These are phyloP conservation scores for Apophysomyces trapeziformis DNA, from an alignment of 371 early-diverging fungal genomes.

Conservation along the genomic window DNA sequence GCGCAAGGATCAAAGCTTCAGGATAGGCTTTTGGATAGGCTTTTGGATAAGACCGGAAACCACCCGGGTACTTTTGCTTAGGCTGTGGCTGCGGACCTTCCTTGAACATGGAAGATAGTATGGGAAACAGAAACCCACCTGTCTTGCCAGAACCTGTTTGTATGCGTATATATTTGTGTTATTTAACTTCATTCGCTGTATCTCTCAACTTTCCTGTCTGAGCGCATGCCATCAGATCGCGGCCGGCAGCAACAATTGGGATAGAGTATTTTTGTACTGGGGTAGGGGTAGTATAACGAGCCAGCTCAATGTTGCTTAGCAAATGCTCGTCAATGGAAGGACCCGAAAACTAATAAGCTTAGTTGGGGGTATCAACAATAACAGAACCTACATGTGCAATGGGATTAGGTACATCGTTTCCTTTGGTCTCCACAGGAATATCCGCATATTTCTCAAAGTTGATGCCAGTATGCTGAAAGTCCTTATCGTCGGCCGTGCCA, in stretches of 20 bases:
- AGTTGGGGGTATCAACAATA: neutral
- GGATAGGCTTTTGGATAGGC: conserved; percentile 50
- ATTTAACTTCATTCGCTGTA: neutral
- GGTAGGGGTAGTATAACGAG: conserved; percentile 69
- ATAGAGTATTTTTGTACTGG: conserved; percentile 75
- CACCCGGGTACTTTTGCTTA: conserved; percentile 24
- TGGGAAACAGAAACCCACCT: conserved; percentile 71
- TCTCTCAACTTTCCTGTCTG: conserved; percentile 67
- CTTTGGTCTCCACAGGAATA: conserved; percentile 94
- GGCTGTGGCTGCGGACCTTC: conserved; percentile 69
- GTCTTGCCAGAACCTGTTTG: conserved; percentile 72
- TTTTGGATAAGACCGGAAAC: conserved; percentile 49
- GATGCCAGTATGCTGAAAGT: conserved; percentile 84
- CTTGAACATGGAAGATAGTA: conserved; percentile 51
- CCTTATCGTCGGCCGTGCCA: conserved; percentile 67
- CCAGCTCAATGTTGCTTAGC: conserved; percentile 64
- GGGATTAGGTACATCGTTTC: conserved; percentile 77
- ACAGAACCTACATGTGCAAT: conserved; percentile 51
- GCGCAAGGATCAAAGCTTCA: conserved; percentile 50
- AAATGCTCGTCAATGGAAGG: conserved; percentile 82
- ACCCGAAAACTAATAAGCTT: conserved; percentile 47
- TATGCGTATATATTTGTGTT: neutral
- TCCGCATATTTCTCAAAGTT: conserved; percentile 97
- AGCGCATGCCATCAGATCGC: conserved; percentile 81
- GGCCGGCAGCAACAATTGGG: conserved; percentile 61